These are phyloP conservation scores for Cronartium quercuum DNA, from an alignment of 1,284 basidiomycete species.

Conservation along the genomic window DNA sequence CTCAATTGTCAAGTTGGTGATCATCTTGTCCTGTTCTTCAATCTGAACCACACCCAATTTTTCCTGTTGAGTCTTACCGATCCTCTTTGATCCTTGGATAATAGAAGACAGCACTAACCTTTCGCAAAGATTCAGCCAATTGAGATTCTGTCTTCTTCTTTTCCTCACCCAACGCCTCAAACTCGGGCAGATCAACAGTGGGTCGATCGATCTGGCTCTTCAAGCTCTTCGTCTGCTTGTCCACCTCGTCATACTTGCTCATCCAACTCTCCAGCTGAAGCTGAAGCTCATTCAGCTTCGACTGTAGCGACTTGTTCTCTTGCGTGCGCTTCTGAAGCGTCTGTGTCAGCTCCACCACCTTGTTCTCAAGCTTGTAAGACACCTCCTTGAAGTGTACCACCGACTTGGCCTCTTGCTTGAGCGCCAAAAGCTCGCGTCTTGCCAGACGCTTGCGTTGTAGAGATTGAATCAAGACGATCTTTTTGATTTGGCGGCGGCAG, in stretches of 20 bases:
- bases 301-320: constrained; percentile 82
- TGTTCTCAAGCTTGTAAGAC: constrained; percentile 96
- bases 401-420: constrained; percentile 87
- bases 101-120: constrained; percentile 11
- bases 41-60: constrained; percentile 49
- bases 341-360: constrained; percentile 97
- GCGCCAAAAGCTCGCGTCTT: constrained; percentile 70
- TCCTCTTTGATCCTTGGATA: background rate
- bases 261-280: constrained; percentile 78
- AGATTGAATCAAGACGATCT: constrained; percentile 81
- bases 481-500: constrained; percentile 63
- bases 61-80: background rate
- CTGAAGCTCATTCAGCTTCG: constrained; percentile 70
- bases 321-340: constrained; percentile 82
- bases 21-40: constrained; percentile 74
- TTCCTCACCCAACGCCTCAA: constrained; percentile 67
- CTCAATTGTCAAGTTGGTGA: constrained; percentile 73
- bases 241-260: constrained; percentile 81
- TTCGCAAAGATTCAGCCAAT: constrained; percentile 68
- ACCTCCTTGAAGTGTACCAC: constrained; percentile 99
- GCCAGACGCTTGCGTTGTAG: constrained; percentile 85
- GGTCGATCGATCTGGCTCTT: constrained; percentile 65
- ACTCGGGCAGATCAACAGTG: constrained; percentile 66
- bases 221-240: constrained; percentile 66
- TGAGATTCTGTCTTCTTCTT: constrained; percentile 77